These are phyloP conservation scores for Phytomonas sp. DNA, from an alignment of 208 protist species.

Conservation along the genomic window DNA sequence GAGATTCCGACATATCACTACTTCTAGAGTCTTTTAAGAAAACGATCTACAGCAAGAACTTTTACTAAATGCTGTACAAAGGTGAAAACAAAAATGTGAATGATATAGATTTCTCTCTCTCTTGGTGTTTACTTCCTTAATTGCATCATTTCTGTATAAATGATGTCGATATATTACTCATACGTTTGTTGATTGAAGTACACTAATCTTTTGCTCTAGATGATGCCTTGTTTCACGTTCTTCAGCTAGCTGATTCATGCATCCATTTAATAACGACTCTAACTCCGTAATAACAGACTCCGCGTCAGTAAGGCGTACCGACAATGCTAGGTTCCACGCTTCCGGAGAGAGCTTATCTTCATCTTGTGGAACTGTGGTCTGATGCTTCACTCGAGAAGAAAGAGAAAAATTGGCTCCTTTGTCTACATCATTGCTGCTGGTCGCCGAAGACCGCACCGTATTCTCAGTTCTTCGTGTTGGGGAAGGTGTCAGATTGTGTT, in stretches of 20 bases:
- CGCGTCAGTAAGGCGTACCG: slow-evolving; percentile 24
- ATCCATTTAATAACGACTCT: slow-evolving; percentile 17
- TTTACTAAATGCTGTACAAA: background rate
- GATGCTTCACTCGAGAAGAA: background rate
- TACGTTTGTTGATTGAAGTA: background rate
- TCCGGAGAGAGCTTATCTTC: slow-evolving; percentile 4
- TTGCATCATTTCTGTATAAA: background rate
- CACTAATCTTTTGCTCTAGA: slow-evolving; percentile 10
- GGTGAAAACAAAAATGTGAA: background rate
- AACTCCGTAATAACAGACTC: slow-evolving; percentile 26
- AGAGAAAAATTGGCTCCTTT: background rate
- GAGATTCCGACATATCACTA: background rate
- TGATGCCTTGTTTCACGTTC: slow-evolving; percentile 21
- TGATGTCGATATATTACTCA: background rate
- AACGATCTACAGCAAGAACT: background rate
- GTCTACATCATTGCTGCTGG: background rate
- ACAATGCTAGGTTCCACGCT: slow-evolving; percentile 26
- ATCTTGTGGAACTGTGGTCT: background rate
- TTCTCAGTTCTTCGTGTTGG: background rate
- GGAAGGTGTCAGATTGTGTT: background rate
- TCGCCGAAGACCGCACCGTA: background rate
- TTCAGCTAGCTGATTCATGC: slow-evolving; percentile 16
- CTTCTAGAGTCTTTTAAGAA: background rate
- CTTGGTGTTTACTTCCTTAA: background rate
- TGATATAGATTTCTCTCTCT: background rate